A percentile compares a stretch with the other conserved stretches of the same genome.
Conservation (phyloP, 2,329 filamentous ascomycete genomes). For the Chaetomium globosum region DNA sequence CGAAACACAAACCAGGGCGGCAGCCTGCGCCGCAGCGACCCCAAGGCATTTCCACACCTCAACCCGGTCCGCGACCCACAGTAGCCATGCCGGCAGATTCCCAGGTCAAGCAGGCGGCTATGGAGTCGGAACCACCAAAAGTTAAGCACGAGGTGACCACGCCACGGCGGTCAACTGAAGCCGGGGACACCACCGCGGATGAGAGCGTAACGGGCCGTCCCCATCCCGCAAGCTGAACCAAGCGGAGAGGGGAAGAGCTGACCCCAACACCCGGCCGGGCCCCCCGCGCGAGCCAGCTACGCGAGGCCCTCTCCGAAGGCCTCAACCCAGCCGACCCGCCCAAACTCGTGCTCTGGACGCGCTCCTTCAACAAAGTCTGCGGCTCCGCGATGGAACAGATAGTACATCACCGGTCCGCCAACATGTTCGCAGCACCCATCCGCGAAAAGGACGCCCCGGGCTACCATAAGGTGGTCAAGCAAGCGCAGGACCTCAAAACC, state of each 20-base stretch:
- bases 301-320: slow-evolving; percentile 35
- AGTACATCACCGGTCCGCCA: slow-evolving; percentile 73
- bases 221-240: slow-evolving; percentile 46
- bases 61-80: slow-evolving; percentile 9
- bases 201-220: slow-evolving; percentile 52
- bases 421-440: slow-evolving; percentile 76
- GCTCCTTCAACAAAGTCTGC: slow-evolving; percentile 73
- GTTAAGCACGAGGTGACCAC: slow-evolving; percentile 65
- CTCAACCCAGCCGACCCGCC: slow-evolving; percentile 54
- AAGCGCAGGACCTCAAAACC: slow-evolving; percentile 75
- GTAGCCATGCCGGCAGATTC: not conserved
- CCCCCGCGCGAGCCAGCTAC: slow-evolving; percentile 35
- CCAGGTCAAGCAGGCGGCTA: slow-evolving; percentile 43
- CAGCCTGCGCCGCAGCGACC: slow-evolving; percentile 16
- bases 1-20: slow-evolving; percentile 29
- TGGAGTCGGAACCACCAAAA: slow-evolving; percentile 47
- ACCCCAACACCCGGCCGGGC: slow-evolving; percentile 44
- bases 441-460: slow-evolving; percentile 75
- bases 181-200: slow-evolving; percentile 58
- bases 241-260: slow-evolving; percentile 61
- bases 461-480: slow-evolving; percentile 72
- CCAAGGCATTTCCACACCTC: slow-evolving; percentile 20
- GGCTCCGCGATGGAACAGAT: slow-evolving; percentile 75
- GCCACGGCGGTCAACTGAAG: slow-evolving; percentile 57
- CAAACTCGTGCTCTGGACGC: slow-evolving; percentile 72